Percentiles rank a stretch among this genome's conserved stretches.
These are phyloP conservation scores for Dichotomocladium elegans DNA, from an alignment of 371 early-diverging fungal genomes.

Conservation along the genomic window DNA sequence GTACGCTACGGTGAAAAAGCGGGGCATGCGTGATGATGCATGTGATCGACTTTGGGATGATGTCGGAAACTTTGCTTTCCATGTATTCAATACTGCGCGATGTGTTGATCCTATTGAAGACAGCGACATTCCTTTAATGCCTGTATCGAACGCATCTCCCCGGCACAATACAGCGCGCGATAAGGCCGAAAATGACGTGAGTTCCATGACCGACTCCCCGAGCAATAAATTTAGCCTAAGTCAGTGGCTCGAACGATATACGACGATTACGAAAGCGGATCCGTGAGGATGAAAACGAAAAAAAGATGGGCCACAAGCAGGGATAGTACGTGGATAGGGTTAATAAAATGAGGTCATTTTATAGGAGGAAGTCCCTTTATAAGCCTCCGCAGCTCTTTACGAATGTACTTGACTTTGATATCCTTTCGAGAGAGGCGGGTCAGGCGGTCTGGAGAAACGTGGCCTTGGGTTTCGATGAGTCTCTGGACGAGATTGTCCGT, in stretches of 20 bases:
- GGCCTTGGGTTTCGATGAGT: constrained; percentile 10
- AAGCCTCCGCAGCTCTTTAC: constrained; percentile 6
- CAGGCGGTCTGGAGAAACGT: constrained; percentile 7
- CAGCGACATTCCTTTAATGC: too few species aligned
- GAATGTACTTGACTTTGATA: constrained; percentile 6
- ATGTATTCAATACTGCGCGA: constrained; percentile 9
- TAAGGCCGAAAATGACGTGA: not conserved
- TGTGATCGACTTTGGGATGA: constrained; percentile 14
- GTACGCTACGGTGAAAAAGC: not conserved
- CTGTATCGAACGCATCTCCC: not conserved
- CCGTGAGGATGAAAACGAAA: too few species aligned
- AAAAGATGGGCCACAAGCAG: too few species aligned
- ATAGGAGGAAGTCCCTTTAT: too few species aligned
- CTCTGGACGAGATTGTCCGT: constrained; percentile 28
- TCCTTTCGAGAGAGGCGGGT: constrained; percentile 12
- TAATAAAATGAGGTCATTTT: too few species aligned
- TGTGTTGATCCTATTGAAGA: not conserved
- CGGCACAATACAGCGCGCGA: not conserved
- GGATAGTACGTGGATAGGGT: too few species aligned
- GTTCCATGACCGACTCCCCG: too few species aligned
- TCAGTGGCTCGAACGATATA: too few species aligned
- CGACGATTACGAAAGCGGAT: too few species aligned
- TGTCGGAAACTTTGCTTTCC: constrained; percentile 12
- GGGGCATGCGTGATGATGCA: too few species aligned
- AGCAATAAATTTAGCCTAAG: too few species aligned